Percentiles rank a stretch among this genome's conserved stretches.
phyloP scores from a whole-genome alignment of 2,329 filamentous ascomycete genomes.

The Didymella keratinophila region DNA sequence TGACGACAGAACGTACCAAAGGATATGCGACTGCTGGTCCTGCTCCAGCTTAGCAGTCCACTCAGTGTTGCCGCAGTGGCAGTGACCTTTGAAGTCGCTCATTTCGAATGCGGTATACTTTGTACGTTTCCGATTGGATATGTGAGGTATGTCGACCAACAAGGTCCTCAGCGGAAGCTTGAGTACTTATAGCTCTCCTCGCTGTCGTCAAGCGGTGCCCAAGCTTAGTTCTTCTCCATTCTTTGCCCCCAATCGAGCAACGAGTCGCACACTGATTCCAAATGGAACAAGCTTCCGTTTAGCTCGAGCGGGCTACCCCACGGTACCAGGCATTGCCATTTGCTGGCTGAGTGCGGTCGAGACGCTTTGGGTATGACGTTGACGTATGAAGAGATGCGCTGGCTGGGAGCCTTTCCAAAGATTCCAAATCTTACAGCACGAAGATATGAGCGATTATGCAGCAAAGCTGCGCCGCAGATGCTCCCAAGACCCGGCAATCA shows the following conservation, averaged over 20 bases:
- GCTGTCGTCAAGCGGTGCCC: neutral
- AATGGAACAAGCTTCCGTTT: neutral
- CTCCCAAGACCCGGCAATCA: neutral
- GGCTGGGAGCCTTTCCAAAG: neutral
- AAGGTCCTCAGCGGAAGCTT: constrained; percentile 11
- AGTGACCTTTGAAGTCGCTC: constrained; percentile 56
- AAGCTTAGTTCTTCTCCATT: neutral
- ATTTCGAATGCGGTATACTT: constrained; percentile 29
- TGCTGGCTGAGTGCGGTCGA: neutral
- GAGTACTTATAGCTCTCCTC: constrained; percentile 17
- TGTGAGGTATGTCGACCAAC: neutral
- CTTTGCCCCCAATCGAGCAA: constrained; percentile 1
- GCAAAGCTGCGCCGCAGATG: neutral
- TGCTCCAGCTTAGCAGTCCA: constrained; percentile 60
- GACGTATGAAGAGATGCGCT: neutral
- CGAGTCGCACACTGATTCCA: constrained; percentile 2
- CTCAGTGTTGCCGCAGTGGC: constrained; percentile 63
- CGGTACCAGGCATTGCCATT: constrained; percentile 2
- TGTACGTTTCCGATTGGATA: neutral
- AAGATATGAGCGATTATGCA: neutral
- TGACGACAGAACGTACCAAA: constrained; percentile 51
- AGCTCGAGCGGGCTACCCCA: neutral
- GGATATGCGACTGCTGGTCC: constrained; percentile 55
- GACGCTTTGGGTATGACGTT: constrained; percentile 15
- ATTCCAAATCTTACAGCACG: constrained; percentile 9